Evolutionary conservation across 108 stramenopile genomes (phyloP).

Genomic region (Fragilaria radians): DNA sequence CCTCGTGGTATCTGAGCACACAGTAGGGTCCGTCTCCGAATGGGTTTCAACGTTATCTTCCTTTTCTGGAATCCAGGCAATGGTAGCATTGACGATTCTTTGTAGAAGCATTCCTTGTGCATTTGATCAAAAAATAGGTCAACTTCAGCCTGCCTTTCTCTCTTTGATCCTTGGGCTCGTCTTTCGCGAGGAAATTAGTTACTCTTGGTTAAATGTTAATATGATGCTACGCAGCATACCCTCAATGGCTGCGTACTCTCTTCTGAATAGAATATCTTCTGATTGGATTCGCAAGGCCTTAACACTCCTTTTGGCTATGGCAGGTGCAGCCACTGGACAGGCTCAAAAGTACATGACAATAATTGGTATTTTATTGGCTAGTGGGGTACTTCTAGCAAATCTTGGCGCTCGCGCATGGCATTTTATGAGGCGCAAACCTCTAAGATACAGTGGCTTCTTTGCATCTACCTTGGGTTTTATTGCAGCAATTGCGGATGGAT

Average conservation of each 20-base stretch:
- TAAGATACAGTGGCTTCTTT: constrained; percentile 22
- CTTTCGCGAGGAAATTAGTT: constrained; percentile 50
- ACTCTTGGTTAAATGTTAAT: constrained; percentile 44
- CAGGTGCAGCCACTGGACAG: constrained; percentile 21
- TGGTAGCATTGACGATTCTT: constrained; percentile 41
- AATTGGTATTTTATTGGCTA: constrained; percentile 40
- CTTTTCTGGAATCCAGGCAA: constrained; percentile 53
- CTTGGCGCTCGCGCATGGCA: constrained; percentile 63
- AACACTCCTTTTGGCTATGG: constrained; percentile 31
- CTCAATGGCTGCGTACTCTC: constrained; percentile 40
- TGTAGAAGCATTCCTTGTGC: constrained; percentile 36
- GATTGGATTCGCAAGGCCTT: constrained; percentile 55
- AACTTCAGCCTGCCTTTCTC: constrained; percentile 38
- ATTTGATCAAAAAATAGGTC: background rate
- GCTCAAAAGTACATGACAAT: constrained; percentile 31
- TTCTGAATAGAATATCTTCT: constrained; percentile 26
- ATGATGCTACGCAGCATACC: constrained; percentile 52
- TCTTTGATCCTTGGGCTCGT: constrained; percentile 45
- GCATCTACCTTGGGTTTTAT: constrained; percentile 33
- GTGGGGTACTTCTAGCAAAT: constrained; percentile 47
- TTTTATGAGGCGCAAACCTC: constrained; percentile 52
- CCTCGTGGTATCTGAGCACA: constrained; percentile 6
- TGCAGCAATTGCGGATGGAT: constrained; percentile 37
- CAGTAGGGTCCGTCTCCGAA: constrained; percentile 21
- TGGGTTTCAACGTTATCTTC: constrained; percentile 32